Conservation (phyloP, 169 alveolate species). For the Haemoproteus tartakovskyi region DNA sequence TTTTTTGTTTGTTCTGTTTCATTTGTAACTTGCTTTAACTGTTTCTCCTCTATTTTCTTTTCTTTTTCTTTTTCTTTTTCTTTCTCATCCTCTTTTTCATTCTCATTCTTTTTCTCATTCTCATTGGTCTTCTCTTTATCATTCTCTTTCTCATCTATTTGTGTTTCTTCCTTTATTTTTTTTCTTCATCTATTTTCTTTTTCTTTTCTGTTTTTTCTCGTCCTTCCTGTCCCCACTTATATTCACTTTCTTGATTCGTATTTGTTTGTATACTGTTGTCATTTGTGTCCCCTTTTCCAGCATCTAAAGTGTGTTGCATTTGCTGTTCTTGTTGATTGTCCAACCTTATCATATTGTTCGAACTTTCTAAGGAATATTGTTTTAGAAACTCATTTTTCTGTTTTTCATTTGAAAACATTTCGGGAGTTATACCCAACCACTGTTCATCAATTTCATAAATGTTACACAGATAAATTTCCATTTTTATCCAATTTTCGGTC, state of each 20-base stretch:
- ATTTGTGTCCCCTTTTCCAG: background rate
- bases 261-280: background rate
- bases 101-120: background rate
- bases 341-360: slow-evolving; percentile 14
- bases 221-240: no score
- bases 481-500: slow-evolving; percentile 49
- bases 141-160: no score
- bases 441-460: slow-evolving; percentile 46
- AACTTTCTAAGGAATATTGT: slow-evolving; percentile 6
- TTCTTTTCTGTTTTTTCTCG: no score
- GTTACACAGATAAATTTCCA: slow-evolving; percentile 60
- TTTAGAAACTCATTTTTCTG: slow-evolving; percentile 2
- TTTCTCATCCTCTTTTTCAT: background rate
- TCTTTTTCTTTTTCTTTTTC: background rate
- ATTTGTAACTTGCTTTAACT: no score
- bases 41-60: background rate
- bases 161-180: no score
- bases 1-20: background rate
- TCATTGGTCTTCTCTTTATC: background rate
- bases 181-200: no score
- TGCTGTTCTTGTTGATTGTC: background rate
- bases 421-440: slow-evolving; percentile 62
- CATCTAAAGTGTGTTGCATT: background rate
- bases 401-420: slow-evolving; percentile 20
- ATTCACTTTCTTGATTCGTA: background rate